phyloP scores from a whole-genome alignment of 2,329 filamentous ascomycete species.

The Raffaelea deltoideospora region DNA sequence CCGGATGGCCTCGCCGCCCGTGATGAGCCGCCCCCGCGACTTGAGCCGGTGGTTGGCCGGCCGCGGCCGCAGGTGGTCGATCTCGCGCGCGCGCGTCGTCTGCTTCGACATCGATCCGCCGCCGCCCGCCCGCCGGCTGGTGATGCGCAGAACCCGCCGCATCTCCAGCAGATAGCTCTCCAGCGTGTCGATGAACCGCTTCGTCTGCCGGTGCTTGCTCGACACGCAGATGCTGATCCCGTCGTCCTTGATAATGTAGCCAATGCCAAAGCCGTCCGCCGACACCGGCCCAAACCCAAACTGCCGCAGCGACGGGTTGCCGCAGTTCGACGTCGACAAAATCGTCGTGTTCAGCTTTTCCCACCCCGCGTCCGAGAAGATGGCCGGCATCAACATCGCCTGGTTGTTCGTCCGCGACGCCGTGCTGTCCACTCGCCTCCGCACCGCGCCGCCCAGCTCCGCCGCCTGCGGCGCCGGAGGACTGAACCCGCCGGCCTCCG shows the following conservation, averaged over 20 bases:
- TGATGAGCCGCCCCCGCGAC: constrained; percentile 58
- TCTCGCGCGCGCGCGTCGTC: constrained; percentile 35
- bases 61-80: constrained; percentile 26
- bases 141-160: constrained; percentile 64
- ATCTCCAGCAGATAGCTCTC: constrained; percentile 88
- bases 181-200: constrained; percentile 74
- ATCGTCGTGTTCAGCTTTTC: constrained; percentile 92
- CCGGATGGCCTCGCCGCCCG: constrained; percentile 20
- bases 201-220: constrained; percentile 87
- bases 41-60: constrained; percentile 36
- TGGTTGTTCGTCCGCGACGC: constrained; percentile 7
- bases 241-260: constrained; percentile 97
- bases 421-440: constrained; percentile 9
- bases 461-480: constrained; percentile 1
- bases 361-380: constrained; percentile 85
- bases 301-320: constrained; percentile 84
- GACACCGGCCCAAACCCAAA: constrained; percentile 95
- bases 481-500: constrained; percentile 15
- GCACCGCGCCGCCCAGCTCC: not conserved
- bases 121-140: constrained; percentile 26
- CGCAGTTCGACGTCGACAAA: constrained; percentile 94
- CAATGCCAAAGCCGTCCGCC: constrained; percentile 89
- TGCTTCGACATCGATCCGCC: constrained; percentile 23
- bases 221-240: constrained; percentile 80
- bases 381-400: constrained; percentile 42